Conservation (phyloP, 2,329 filamentous ascomycete species). For the Chaetomium sp. region DNA sequence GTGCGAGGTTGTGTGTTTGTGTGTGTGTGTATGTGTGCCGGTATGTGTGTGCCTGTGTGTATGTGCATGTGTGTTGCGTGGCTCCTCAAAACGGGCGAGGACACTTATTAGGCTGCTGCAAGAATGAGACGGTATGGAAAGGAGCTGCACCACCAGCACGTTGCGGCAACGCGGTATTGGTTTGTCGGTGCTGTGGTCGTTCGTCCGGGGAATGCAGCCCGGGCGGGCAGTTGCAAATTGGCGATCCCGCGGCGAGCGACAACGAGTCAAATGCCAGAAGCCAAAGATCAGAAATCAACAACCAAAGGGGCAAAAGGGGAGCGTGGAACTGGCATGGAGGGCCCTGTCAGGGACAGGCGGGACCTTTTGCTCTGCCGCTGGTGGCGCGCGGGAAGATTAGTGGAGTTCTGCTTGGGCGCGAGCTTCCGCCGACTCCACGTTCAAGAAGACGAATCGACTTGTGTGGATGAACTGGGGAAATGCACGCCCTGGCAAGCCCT, state of each 20-base stretch:
- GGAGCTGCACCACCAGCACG: not conserved
- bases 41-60: not conserved
- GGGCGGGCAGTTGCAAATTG: constrained; percentile 2
- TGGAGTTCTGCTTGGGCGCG: constrained; percentile 3
- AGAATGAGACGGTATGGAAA: not conserved
- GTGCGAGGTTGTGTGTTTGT: too few species aligned
- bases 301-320: too few species aligned
- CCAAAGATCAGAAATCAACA: constrained; percentile 5
- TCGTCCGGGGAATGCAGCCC: constrained; percentile 14
- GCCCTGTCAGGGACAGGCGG: constrained; percentile 5
- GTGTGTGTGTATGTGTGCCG: too few species aligned
- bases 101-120: not conserved
- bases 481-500: too few species aligned
- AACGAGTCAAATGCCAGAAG: not conserved
- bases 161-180: constrained; percentile 12
- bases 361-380: not conserved
- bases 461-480: not conserved
- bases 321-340: not conserved
- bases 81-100: constrained; percentile 5
- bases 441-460: not conserved
- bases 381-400: not conserved
- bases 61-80: not conserved
- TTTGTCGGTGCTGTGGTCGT: not conserved
- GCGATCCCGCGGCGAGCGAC: constrained; percentile 10
- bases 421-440: constrained; percentile 4